A percentile compares a stretch with the other conserved stretches of the same genome.
Evolutionary conservation across 2,329 filamentous ascomycete genomes (phyloP).

Genomic region (Coniosporium tulheliwenetii): DNA sequence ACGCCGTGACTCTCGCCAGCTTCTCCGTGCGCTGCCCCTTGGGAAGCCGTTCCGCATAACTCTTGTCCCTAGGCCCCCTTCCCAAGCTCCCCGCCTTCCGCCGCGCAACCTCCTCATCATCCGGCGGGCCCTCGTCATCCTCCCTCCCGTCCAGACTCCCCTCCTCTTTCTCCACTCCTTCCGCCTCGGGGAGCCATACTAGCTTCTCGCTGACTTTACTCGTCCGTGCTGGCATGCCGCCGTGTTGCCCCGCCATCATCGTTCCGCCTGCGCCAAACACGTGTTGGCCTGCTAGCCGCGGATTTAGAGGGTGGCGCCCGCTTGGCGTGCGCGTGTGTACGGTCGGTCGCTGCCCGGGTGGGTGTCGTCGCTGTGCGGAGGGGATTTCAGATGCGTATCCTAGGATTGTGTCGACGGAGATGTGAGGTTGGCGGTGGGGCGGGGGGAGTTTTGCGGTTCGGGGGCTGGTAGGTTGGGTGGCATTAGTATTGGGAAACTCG

Average conservation of each 20-base stretch:
- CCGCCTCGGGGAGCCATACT: slow-evolving; percentile 79
- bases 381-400: slow-evolving; percentile 91
- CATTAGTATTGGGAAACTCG: no score
- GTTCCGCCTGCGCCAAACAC: slow-evolving; percentile 9
- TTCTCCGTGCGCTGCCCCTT: slow-evolving; percentile 80
- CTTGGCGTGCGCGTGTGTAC: slow-evolving; percentile 32
- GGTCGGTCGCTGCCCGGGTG: slow-evolving; percentile 35
- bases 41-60: slow-evolving; percentile 82
- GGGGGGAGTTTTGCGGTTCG: no score
- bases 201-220: slow-evolving; percentile 94
- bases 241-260: slow-evolving; percentile 20
- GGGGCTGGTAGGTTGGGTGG: no score
- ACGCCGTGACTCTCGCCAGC: slow-evolving; percentile 79
- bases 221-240: slow-evolving; percentile 62
- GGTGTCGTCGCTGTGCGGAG: slow-evolving; percentile 73
- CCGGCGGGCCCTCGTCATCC: slow-evolving; percentile 45
- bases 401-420: slow-evolving; percentile 85
- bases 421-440: slow-evolving; percentile 38
- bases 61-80: slow-evolving; percentile 53
- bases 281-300: slow-evolving; percentile 40
- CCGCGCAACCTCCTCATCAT: slow-evolving; percentile 52
- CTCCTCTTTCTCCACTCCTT: slow-evolving; percentile 37
- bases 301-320: slow-evolving; percentile 35
- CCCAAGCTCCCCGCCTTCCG: slow-evolving; percentile 44
- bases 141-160: slow-evolving; percentile 41